Conservation (phyloP, 2,329 filamentous ascomycete species). For the Pseudophaeomoniella oleicola region DNA sequence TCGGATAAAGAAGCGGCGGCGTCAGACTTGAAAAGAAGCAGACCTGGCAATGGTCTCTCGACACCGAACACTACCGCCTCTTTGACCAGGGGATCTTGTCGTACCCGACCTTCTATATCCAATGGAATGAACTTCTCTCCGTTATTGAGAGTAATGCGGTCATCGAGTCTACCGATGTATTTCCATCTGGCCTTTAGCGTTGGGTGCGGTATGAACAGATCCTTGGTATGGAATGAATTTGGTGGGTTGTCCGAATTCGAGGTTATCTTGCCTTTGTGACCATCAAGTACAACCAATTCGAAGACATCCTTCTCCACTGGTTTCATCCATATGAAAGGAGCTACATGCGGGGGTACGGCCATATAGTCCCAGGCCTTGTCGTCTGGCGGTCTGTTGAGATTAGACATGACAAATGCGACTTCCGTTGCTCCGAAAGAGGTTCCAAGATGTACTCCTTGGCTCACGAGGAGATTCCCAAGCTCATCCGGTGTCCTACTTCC, state of each 20-base stretch:
- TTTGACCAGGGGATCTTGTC: constrained; percentile 16
- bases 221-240: constrained; percentile 18
- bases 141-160: constrained; percentile 18
- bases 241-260: constrained; percentile 19
- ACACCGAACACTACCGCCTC: constrained; percentile 19
- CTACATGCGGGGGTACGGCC: constrained; percentile 22
- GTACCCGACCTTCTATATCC: constrained; percentile 18
- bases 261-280: constrained; percentile 16
- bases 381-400: constrained; percentile 25
- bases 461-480: constrained; percentile 38
- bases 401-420: constrained; percentile 46
- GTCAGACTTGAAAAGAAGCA: constrained; percentile 15
- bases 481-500: constrained; percentile 30
- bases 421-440: constrained; percentile 48
- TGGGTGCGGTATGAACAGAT: constrained; percentile 19
- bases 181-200: constrained; percentile 18
- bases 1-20: constrained; percentile 15
- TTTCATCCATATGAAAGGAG: constrained; percentile 23
- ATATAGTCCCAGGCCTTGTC: constrained; percentile 30
- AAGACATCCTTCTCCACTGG: constrained; percentile 14
- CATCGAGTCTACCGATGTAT: constrained; percentile 18
- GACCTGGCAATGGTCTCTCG: constrained; percentile 13
- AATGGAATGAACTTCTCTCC: constrained; percentile 21
- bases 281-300: constrained; percentile 18
- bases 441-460: constrained; percentile 37